Base-by-base conservation (phyloP, 805 yeast genomes). In the Candida ficus region DNA sequence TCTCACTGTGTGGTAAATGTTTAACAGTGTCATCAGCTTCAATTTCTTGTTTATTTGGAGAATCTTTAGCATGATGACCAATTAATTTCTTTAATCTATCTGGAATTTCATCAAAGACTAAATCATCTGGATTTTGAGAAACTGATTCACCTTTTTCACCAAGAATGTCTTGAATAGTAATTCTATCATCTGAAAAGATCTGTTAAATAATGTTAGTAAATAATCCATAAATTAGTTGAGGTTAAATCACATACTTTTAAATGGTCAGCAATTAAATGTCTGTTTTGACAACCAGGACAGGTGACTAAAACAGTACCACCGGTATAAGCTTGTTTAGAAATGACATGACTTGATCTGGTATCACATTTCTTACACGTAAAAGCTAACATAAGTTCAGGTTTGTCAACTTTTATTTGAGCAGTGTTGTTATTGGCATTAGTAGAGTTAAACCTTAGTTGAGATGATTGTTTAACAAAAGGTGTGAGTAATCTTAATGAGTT, bases 211-310 rank as follows among this genome's bases (percentile, higher is more conserved):
- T 29, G 20, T 29, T 29, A 29, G 19, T 29, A 9, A 8, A 5
- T 26, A 12, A 7, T 12, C 28, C 14, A 13, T 8, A 26, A 11
- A 26, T 7, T 26, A n/a, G n/a, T n/a, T n/a, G n/a, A n/a, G n/a
- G n/a, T n/a, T n/a, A n/a, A n/a, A n/a, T n/a, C n/a, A 59, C 68
- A 38, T 49, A 66, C 71, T 56, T 78, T 81, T 44, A 83, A 63
- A 56, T 83, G 90, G 58, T 91, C 98, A 0, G 97, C 95, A 30
- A 91, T 90, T 56, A 91, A 65, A 58, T 91, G 98, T 48, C 96
- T 76, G 55, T 76, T 81, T 48, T 82, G 73, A 60, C 98, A 91
- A 13, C 89, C 85, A 0, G 98, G 98, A 58, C 98, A 91, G 54
- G 87, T 88, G 19, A 91, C 83, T 37, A 88, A 64, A 4, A 91